Conservation (phyloP, 352 stramenopile genomes). For the Phytophthora aleatoria region DNA sequence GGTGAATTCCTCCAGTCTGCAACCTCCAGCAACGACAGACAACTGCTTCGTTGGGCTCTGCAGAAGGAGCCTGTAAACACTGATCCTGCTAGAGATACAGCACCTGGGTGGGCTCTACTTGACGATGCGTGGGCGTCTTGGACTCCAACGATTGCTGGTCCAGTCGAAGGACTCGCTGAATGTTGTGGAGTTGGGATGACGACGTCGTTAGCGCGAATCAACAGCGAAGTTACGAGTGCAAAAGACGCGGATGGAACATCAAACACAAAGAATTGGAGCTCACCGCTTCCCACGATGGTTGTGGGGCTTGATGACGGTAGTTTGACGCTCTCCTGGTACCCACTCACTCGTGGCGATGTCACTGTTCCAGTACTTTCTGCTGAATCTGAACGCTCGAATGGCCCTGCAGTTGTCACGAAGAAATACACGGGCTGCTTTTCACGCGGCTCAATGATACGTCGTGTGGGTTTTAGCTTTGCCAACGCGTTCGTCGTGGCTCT, state of each 20-base stretch:
- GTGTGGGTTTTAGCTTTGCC: conserved; percentile 52
- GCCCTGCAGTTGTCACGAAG: conserved; percentile 49
- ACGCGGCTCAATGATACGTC: conserved; percentile 41
- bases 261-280: conserved; percentile 41
- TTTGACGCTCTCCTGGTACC: conserved; percentile 76
- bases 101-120: conserved; percentile 26
- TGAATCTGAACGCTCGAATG: conserved; percentile 6
- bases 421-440: conserved; percentile 62
- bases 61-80: conserved; percentile 15
- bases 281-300: conserved; percentile 49
- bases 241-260: conserved; percentile 10
- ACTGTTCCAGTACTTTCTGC: neutral
- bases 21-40: conserved; percentile 51
- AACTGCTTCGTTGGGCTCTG: conserved; percentile 77
- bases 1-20: conserved; percentile 68
- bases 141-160: conserved; percentile 57
- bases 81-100: neutral
- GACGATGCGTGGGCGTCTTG: conserved; percentile 61
- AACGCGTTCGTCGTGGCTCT: conserved; percentile 67
- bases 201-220: conserved; percentile 47
- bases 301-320: conserved; percentile 55
- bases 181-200: conserved; percentile 33
- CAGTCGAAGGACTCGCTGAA: conserved; percentile 52
- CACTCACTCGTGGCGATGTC: conserved; percentile 46
- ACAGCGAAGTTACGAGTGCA: conserved; percentile 17